phyloP scores from a whole-genome alignment of 768 basidiomycete species.

The Mycena metata region DNA sequence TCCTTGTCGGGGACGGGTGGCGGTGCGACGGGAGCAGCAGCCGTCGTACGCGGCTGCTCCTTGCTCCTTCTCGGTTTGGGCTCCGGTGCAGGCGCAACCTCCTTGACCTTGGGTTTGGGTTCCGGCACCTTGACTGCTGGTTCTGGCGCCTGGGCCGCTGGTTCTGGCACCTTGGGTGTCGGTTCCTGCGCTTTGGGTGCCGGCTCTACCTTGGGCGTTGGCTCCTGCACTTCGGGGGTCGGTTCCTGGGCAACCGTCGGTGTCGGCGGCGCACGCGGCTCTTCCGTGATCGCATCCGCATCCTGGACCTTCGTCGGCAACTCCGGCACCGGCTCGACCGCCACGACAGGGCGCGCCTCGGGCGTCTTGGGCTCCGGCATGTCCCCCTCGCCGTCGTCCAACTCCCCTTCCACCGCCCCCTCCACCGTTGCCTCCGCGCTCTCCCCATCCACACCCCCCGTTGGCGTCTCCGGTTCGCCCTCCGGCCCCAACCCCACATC shows the following conservation, averaged over 20 bases:
- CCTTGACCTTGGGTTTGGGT: neutral
- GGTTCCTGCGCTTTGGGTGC: too few species aligned
- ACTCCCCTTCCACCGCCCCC: constrained; percentile 54
- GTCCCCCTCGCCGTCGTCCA: constrained; percentile 44
- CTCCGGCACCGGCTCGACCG: constrained; percentile 44
- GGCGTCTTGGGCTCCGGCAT: constrained; percentile 79
- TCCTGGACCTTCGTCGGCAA: constrained; percentile 9
- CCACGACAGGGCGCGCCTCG: constrained; percentile 66
- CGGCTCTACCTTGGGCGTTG: too few species aligned
- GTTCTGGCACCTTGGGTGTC: constrained; percentile 18
- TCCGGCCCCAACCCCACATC: constrained; percentile 69
- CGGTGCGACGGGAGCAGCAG: constrained; percentile 35
- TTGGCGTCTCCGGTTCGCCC: constrained; percentile 70
- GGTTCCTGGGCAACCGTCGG: constrained; percentile 1
- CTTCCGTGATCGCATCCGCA: constrained; percentile 38
- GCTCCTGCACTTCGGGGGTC: neutral
- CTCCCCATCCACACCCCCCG: constrained; percentile 45
- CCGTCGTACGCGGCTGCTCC: constrained; percentile 41
- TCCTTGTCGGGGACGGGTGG: constrained; percentile 49
- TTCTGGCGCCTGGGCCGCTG: neutral
- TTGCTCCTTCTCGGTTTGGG: constrained; percentile 48
- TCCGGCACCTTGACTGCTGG: too few species aligned
- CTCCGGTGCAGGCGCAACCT: constrained; percentile 36
- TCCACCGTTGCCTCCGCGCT: constrained; percentile 59
- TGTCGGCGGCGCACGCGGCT: constrained; percentile 38